Evolutionary conservation across 1,284 basidiomycete genomes (phyloP).

Genomic region (Pseudozyma sp.): DNA sequence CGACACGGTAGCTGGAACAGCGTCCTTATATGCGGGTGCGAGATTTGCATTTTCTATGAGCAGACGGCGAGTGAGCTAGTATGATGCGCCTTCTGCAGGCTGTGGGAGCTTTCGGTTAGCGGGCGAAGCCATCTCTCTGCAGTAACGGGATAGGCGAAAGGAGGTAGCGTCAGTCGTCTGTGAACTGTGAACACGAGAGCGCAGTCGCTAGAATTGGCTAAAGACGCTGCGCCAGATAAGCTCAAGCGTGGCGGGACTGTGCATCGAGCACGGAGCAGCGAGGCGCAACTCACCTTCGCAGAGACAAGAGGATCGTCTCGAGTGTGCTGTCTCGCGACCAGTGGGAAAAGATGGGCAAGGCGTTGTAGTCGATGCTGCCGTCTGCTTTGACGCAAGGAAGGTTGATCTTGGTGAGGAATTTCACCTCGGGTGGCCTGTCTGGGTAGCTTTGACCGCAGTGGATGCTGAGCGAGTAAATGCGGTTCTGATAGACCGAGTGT

Average conservation of each 20-base stretch:
- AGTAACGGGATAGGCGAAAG: conserved; percentile 3
- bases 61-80: conserved; percentile 27
- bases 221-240: conserved; percentile 16
- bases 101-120: conserved; percentile 93
- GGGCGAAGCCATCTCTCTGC: conserved; percentile 91
- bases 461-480: conserved; percentile 96
- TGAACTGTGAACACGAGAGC: background rate
- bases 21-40: background rate
- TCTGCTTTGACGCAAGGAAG: conserved; percentile 88
- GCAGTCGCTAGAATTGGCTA: background rate
- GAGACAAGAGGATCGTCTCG: conserved; percentile 64
- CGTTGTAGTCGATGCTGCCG: conserved; percentile 73
- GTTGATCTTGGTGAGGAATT: conserved; percentile 90
- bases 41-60: conserved; percentile 32
- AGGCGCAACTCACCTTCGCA: conserved; percentile 59
- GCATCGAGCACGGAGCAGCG: conserved; percentile 5
- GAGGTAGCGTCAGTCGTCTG: background rate
- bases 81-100: conserved; percentile 81
- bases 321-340: conserved; percentile 66
- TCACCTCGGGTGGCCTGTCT: conserved; percentile 80
- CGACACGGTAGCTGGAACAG: background rate
- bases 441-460: conserved; percentile 86
- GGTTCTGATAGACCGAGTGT: conserved; percentile 93
- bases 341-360: conserved; percentile 58
- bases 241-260: conserved; percentile 9